Percentiles rank a stretch among this genome's conserved stretches.
Conservation (phyloP, 805 yeast genomes). For the Lachancea cidri region DNA sequence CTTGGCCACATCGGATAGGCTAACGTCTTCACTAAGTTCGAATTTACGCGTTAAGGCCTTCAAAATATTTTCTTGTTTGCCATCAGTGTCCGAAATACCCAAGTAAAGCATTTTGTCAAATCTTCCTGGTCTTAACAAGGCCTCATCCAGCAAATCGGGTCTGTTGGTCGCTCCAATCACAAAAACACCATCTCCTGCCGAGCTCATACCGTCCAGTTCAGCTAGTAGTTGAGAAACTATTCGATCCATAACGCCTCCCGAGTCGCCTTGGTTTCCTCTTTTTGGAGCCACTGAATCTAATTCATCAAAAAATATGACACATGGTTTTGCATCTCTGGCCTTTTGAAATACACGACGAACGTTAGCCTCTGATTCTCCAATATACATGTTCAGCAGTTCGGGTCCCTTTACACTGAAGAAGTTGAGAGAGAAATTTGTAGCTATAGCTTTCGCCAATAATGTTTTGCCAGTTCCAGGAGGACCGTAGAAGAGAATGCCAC, state of each 20-base stretch:
- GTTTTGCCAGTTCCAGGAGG: constrained; percentile 99
- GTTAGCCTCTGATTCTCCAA: constrained; percentile 97
- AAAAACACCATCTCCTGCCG: constrained; percentile 79
- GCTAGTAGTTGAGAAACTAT: constrained; percentile 93
- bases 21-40: constrained; percentile 53
- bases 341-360: constrained; percentile 90
- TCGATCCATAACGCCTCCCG: constrained; percentile 99
- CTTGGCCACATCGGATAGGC: constrained; percentile 54
- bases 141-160: constrained; percentile 93
- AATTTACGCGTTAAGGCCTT: constrained; percentile 87
- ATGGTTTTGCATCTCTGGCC: constrained; percentile 95
- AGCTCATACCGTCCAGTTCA: constrained; percentile 93
- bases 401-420: constrained; percentile 98
- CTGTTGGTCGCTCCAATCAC: constrained; percentile 99
- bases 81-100: constrained; percentile 89
- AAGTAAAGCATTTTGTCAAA: constrained; percentile 92
- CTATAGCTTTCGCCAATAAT: constrained; percentile 91
- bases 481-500: constrained; percentile 92
- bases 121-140: constrained; percentile 87
- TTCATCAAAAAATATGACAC: constrained; percentile 96
- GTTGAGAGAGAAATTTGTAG: constrained; percentile 88
- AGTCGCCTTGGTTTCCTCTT: constrained; percentile 97
- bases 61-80: constrained; percentile 78
- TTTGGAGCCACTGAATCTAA: constrained; percentile 97
- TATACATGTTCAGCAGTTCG: constrained; percentile 92